These are phyloP conservation scores for Saprolegnia diclina DNA, from an alignment of 352 stramenopile genomes.

Conservation along the genomic window DNA sequence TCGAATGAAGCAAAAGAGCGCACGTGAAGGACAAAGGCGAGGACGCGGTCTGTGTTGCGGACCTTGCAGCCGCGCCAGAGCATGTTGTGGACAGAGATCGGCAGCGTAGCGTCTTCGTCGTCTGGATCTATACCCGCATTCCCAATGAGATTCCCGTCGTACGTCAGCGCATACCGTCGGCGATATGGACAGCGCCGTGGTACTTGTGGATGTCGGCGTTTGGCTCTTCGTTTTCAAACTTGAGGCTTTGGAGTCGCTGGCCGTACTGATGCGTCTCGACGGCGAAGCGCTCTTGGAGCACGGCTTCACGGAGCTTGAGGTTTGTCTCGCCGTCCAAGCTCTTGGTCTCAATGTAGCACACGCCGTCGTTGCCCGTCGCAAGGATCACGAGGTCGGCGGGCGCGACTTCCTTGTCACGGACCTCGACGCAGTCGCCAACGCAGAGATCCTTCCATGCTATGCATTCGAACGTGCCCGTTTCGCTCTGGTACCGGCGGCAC, in stretches of 20 bases:
- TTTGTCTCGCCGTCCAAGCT: conserved; percentile 85
- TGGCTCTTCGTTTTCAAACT: conserved; percentile 71
- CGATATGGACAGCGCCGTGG: conserved; percentile 60
- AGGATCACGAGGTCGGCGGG: conserved; percentile 78
- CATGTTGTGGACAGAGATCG: conserved; percentile 83
- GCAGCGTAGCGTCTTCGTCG: conserved; percentile 35
- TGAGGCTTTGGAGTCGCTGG: conserved; percentile 52
- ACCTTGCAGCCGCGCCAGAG: conserved; percentile 86
- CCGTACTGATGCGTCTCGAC: conserved; percentile 53
- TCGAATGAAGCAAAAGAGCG: background rate
- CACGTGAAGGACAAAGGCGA: conserved; percentile 88
- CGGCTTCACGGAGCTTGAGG: conserved; percentile 73
- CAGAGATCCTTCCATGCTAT: conserved; percentile 75
- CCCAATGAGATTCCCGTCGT: background rate
- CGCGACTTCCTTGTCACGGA: conserved; percentile 77
- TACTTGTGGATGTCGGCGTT: conserved; percentile 80
- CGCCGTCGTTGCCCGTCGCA: conserved; percentile 48
- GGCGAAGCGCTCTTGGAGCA: conserved; percentile 51
- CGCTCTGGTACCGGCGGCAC: conserved; percentile 62
- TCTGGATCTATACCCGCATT: background rate
- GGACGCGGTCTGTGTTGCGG: conserved; percentile 84
- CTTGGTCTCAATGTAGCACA: conserved; percentile 89
- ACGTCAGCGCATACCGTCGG: conserved; percentile 29
- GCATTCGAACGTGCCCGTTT: conserved; percentile 79
- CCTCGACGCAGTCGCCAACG: conserved; percentile 77